Base-by-base conservation (phyloP, 352 stramenopile genomes). In the Pythium rishiriense region DNA sequence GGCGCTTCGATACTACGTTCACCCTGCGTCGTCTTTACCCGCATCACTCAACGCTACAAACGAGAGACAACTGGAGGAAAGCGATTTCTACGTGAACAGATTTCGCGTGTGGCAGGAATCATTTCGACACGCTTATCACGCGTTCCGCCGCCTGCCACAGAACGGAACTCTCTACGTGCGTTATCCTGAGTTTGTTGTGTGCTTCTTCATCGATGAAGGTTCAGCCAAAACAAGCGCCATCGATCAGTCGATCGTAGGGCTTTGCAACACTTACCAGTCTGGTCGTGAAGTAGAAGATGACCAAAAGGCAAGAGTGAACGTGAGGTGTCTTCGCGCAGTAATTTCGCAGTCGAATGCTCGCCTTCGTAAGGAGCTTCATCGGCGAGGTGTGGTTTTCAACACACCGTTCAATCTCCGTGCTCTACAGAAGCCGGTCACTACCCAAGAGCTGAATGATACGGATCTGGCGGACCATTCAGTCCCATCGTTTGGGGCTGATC, bases 71-170 rank as follows among this genome's bases (percentile, higher is more conserved):
- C 28, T 69, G 4, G 66, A 73, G 37, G 66, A 73, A 33, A 64
- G 41, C 26, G 68, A 70, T 17, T 93, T 89, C 54, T 87, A 88
- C n/a, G 68, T 70, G 14, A 57, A 78, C 9, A 72, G 84, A 1
- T 79, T 87, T 58, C 68, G 76, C 15, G 73, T 74, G 4, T 93
- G 84, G 84, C 82, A 91, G 53, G 73, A 85, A 25, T 69, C 82
- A 21, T 89, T 93, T 59, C 82, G 76, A 24, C 70, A 90, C 37
- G 69, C 81, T 22, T 93, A 93, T 60, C 78, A 90, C 64, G 73
- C 67, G 11, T 88, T 90, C 29, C 84, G 80, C 7, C 68, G 31
- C 25, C 26, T 48, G 22, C 1, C 42, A 4, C 39, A 25, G 21
- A 26, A 31, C 11, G 24, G 50, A 29, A 45, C 11, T 66, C 64